Evolutionary conservation across 2,329 filamentous ascomycete genomes (phyloP).

Genomic region (Ceratocystis alfenasii): DNA sequence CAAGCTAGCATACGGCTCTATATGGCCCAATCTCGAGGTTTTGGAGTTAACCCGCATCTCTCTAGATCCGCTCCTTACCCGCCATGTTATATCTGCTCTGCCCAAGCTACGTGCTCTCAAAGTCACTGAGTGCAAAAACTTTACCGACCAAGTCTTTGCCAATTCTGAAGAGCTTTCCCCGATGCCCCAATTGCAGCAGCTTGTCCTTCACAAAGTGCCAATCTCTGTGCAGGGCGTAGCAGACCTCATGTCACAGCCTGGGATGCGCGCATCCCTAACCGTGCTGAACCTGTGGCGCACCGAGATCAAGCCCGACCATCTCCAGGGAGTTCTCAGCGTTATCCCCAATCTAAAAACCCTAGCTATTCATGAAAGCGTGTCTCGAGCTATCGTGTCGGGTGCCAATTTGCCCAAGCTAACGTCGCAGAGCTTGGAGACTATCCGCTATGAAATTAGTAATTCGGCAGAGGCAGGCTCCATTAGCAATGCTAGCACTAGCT

Average conservation of each 20-base stretch:
- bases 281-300: slow-evolving; percentile 61
- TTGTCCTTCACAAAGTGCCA: slow-evolving; percentile 60
- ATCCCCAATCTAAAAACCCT: slow-evolving; percentile 47
- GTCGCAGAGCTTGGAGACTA: slow-evolving; percentile 55
- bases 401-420: slow-evolving; percentile 46
- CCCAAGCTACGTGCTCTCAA: slow-evolving; percentile 60
- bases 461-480: slow-evolving; percentile 46
- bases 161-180: slow-evolving; percentile 53
- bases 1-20: slow-evolving; percentile 48
- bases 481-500: slow-evolving; percentile 44
- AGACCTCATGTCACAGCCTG: slow-evolving; percentile 51
- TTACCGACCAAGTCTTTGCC: slow-evolving; percentile 68
- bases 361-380: slow-evolving; percentile 41
- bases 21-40: slow-evolving; percentile 61
- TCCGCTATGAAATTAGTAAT: slow-evolving; percentile 74
- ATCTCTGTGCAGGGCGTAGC: slow-evolving; percentile 61
- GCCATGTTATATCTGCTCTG: slow-evolving; percentile 58
- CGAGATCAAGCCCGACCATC: slow-evolving; percentile 49
- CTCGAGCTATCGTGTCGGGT: slow-evolving; percentile 39
- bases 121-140: slow-evolving; percentile 53
- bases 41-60: slow-evolving; percentile 57
- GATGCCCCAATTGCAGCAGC: slow-evolving; percentile 61
- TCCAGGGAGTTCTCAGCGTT: slow-evolving; percentile 49
- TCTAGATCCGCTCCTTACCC: slow-evolving; percentile 57
- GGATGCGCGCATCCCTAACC: slow-evolving; percentile 48